Evolutionary conservation across 768 basidiomycete genomes (phyloP), one percentile per base, ranked within the genome.

Genomic region (Serendipita vermifera): DNA sequence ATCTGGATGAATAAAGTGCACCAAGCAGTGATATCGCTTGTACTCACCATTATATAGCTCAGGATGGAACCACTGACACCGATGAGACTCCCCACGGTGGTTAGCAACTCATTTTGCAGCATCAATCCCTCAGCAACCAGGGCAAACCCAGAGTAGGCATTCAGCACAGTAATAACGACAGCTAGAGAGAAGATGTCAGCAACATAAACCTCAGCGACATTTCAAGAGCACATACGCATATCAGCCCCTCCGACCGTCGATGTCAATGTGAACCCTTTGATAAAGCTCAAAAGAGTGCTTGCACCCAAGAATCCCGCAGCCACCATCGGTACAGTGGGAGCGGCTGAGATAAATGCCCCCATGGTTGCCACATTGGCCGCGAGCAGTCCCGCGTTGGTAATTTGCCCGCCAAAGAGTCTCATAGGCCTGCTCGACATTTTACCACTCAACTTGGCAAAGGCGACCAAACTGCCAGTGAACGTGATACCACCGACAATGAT

Each of bases 211-310:
- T n/a, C n/a, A n/a, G 33, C 2, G 5, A 11, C 6, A 14, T n/a
- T 26, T 15, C 31, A 33, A 60, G 33, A 33, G 15, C 4, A 75
- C 85, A 56, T 63, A 89, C 87, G 89, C 89, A 92, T 92, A 64
- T 92, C 89, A 26, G 89, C 89, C 9, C 89, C 89, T 53, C 89
- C 89, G 59, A 92, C 87, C n/a, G 89, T 86, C 11, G 89, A 85
- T 6, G 88, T 90, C 2, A 86, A 87, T 0, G 89, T 92, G 67
- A 75, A 85, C 3, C 89, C 89, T 65, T 88, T 87, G 59, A 85
- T 75, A 68, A 91, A 91, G 64, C 86, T 89, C 54, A 92, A 71
- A 2, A 80, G 59, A 1, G 89, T 73, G 62, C 86, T 90, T 15
- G 76, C 76, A 38, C 82, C 78, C 1, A 92, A 73, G 69, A 83